Base-by-base conservation (phyloP, 2,329 filamentous ascomycete species). In the Fusarium tjaetaba region DNA sequence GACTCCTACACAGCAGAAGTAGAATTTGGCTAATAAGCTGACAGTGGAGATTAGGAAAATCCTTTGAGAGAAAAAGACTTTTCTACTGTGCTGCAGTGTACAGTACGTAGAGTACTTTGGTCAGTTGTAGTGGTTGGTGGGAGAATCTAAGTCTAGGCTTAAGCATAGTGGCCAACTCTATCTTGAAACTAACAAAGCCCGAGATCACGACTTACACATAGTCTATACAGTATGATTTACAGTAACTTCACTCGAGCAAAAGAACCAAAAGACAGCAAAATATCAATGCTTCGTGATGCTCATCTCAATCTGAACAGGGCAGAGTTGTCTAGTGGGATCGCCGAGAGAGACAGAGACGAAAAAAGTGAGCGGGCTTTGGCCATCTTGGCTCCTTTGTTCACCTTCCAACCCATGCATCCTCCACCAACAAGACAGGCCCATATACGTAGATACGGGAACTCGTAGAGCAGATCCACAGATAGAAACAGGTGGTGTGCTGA, bases 381-480 rank as follows among this genome's bases (percentile, higher is more conserved):
- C 51, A 55, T 41, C 24, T 67, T 24, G 43, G 36, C 32, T 73
- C 67, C 73, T 73, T 77, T 73, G 62, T 76, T 49, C 48, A n/a
- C 63, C 49, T 48, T 38, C 55, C 52, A 57, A 56, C 59, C 65
- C 61, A 59, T 75, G 60, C 68, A 74, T 28, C 43, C 43, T 74
- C 36, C 45, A 64, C 38, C 70, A 69, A 48, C 62, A 26, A 48
- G 52, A 48, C 48, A 61, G 60, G 46, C 51, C 48, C 51, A 43
- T 52, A 52, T 68, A 64, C 65, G 65, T 69, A 28, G 9, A 28
- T 14, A 56, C 65, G 62, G 60, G 61, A 55, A 36, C 36, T 32
- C 30, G 55, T 39, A 34, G 26, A 39, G 49, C 9, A 55, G 51
- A 43, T 46, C 52, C 64, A 70, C 61, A 30, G 49, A 55, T 61